A percentile compares a stretch with the other conserved stretches of the same genome.
phyloP scores from a whole-genome alignment of 345 rosid genomes.

The Reutealis trisperma region DNA sequence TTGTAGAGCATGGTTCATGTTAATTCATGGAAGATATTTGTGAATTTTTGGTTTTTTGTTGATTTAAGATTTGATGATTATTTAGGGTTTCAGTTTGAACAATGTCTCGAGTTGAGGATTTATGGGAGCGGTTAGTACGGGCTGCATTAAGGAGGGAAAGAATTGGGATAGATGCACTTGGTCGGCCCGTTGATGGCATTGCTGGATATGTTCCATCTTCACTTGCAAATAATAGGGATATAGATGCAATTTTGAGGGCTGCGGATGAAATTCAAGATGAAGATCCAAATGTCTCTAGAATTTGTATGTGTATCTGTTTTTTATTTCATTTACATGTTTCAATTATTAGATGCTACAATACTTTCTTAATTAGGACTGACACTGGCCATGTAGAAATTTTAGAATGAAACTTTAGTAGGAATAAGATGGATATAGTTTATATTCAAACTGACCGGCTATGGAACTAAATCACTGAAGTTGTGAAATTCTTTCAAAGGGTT shows the following conservation, averaged over 20 bases:
- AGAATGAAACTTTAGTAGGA: neutral
- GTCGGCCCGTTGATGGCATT: constrained; percentile 62
- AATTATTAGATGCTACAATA: neutral
- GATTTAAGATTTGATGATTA: neutral
- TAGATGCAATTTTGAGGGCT: constrained; percentile 85
- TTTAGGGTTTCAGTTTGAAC: constrained; percentile 20
- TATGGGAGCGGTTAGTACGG: constrained; percentile 86
- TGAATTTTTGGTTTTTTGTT: neutral
- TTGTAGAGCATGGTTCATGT: neutral
- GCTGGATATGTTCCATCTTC: constrained; percentile 88
- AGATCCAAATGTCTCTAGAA: constrained; percentile 82
- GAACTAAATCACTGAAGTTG: neutral
- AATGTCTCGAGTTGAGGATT: constrained; percentile 79
- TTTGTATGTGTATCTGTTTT: constrained; percentile 47
- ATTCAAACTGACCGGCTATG: neutral
- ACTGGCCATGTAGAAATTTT: neutral
- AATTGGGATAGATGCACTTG: constrained; percentile 48
- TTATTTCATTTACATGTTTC: neutral
- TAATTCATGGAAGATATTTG: neutral
- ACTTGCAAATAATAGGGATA: constrained; percentile 74
- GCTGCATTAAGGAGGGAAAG: constrained; percentile 80
- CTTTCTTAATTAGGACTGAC: neutral
- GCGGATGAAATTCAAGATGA: constrained; percentile 97
- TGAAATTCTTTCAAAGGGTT: neutral
- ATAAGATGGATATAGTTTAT: neutral